Percentiles rank a stretch among this genome's conserved stretches.
Conservation (phyloP, 164 flowering plant species). For the Akebia trifoliata region DNA sequence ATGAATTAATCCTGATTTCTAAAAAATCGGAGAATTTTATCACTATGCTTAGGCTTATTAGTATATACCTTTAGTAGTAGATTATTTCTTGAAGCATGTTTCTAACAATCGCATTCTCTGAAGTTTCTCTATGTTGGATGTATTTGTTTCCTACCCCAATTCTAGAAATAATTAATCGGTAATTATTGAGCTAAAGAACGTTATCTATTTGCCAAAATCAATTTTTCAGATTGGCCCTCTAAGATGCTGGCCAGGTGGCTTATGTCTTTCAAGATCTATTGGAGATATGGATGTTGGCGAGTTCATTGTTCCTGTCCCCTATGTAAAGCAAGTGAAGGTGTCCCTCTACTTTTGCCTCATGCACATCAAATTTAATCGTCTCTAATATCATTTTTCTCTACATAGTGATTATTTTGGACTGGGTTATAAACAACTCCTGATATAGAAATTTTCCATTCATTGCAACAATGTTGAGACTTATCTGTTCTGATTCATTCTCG, state of each 20-base stretch:
- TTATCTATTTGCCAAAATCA: conserved; percentile 2
- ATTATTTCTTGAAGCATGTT: too few species aligned
- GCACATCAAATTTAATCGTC: neutral
- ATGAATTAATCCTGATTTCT: too few species aligned
- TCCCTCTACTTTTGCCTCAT: neutral
- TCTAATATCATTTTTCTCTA: neutral
- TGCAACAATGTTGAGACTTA: too few species aligned
- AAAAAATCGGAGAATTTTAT: too few species aligned
- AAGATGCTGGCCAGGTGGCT: conserved; percentile 16
- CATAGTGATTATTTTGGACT: neutral
- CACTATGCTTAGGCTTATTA: too few species aligned
- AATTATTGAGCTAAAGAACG: neutral
- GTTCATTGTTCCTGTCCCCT: conserved; percentile 15
- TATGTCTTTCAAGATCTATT: conserved; percentile 16
- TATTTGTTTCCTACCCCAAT: too few species aligned
- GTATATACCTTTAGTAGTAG: too few species aligned
- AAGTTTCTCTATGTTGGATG: too few species aligned
- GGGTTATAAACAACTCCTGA: neutral
- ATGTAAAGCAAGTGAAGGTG: conserved; percentile 15
- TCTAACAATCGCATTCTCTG: too few species aligned
- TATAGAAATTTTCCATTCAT: neutral
- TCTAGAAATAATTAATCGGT: too few species aligned
- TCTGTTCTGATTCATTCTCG: too few species aligned
- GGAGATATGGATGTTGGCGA: conserved; percentile 19
- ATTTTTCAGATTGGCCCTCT: conserved; percentile 16